Conservation (phyloP, 192 early-diverging fungal species). For the Rhizoclosmatium globosum region DNA sequence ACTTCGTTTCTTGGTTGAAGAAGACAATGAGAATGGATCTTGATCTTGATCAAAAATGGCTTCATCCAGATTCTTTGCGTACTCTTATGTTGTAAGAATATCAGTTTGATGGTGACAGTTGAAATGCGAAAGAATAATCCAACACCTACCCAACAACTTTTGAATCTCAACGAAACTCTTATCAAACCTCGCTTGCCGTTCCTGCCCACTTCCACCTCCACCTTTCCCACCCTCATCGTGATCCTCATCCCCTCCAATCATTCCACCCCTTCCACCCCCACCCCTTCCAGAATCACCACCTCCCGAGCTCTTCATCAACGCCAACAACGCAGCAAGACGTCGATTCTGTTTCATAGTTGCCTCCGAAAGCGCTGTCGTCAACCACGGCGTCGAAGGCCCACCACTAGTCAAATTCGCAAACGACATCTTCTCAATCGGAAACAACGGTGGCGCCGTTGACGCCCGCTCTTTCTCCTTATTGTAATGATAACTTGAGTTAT, state of each 20-base stretch:
- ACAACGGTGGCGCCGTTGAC: not conserved
- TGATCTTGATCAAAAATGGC: not conserved
- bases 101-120: not conserved
- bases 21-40: not conserved
- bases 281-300: slow-evolving; percentile 8
- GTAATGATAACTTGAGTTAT: not conserved
- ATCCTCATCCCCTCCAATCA: slow-evolving; percentile 1
- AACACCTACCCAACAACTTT: slow-evolving; percentile 50
- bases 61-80: slow-evolving; percentile 40
- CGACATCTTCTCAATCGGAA: not conserved
- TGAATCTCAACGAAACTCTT: slow-evolving; percentile 53
- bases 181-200: slow-evolving; percentile 45
- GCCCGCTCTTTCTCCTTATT: not conserved
- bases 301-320: slow-evolving; percentile 39
- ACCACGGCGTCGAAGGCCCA: slow-evolving; percentile 31
- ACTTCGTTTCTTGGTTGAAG: not conserved
- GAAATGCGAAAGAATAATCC: not conserved
- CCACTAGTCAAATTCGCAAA: not conserved
- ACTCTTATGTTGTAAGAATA: slow-evolving; percentile 14
- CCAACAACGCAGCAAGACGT: slow-evolving; percentile 43
- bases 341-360: slow-evolving; percentile 53
- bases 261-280: slow-evolving; percentile 10
- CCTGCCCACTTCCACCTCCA: not conserved
- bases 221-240: not conserved
- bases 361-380: slow-evolving; percentile 45